Evolutionary conservation across 2,329 filamentous ascomycete genomes (phyloP), one percentile per base, ranked within the genome.

Genomic region (Ambrosiella beaveri): DNA sequence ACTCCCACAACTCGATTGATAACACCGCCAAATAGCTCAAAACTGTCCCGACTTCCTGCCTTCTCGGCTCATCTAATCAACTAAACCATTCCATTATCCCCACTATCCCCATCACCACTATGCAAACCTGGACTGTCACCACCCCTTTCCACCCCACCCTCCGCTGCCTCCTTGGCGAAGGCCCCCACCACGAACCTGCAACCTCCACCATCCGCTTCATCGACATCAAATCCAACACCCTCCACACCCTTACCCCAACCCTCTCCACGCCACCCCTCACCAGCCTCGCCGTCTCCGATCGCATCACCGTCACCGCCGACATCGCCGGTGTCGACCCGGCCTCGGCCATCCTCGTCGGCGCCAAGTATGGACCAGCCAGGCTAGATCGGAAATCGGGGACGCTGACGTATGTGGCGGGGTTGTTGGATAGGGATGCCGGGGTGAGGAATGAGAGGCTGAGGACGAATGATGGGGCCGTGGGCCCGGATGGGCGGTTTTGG

Each of bases 401-500:
- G 55, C 79, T 79, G 64, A 73, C 80, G 64, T 75, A 82, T 62
- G 63, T 82, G 59, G 68, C 71, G 61, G 72, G 69, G 60, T 80
- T 79, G 64, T 27, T 27, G 27, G 27, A 27, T 27, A 65, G 68
- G 62, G 69, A 72, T 45, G 53, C 7, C 15, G 11, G 13, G 13
- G 63, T 65, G 38, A 62, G 65, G 39, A 78, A 74, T 62, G 71
- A 77, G 67, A 71, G 81, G 19, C 74, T 86, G 67, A 73, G 81
- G 59, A 77, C 85, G 69, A 95, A 95, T 66, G 90, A 95, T 66
- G 89, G 89, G 52, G 85, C 82, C 4, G 81, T 87, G 56, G 89
- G 95, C 66, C 82, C 81, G 35, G 77, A 82, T 62, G 89, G 90
- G 38, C 75, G 88, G 39, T 93, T 91, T 71, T 95, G 88, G 85